These are phyloP conservation scores for Kodamaea kaohsiungensis DNA, from an alignment of 805 yeast species.

Conservation along the genomic window DNA sequence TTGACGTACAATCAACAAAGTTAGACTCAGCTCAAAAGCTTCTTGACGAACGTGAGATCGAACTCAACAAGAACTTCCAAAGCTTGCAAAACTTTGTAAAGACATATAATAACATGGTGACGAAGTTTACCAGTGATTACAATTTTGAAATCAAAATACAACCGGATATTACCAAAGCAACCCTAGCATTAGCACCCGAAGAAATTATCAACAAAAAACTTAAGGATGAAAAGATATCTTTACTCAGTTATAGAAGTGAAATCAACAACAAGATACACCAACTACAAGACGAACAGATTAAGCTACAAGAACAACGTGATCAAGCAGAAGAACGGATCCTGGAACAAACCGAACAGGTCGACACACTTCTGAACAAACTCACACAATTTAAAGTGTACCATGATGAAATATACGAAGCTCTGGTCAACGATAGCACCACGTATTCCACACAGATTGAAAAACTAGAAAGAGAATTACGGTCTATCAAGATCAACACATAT, in stretches of 20 bases:
- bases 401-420: slow-evolving; percentile 56
- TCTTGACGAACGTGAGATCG: slow-evolving; percentile 50
- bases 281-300: slow-evolving; percentile 57
- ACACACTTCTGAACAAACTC: slow-evolving; percentile 57
- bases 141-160: slow-evolving; percentile 43
- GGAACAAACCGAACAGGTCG: slow-evolving; percentile 58
- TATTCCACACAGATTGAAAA: slow-evolving; percentile 67
- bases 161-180: slow-evolving; percentile 10
- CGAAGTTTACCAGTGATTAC: slow-evolving; percentile 45
- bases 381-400: slow-evolving; percentile 51
- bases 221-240: slow-evolving; percentile 45
- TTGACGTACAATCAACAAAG: slow-evolving; percentile 46
- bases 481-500: slow-evolving; percentile 47
- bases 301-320: slow-evolving; percentile 60
- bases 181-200: slow-evolving; percentile 18
- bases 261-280: slow-evolving; percentile 47
- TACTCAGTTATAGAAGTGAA: slow-evolving; percentile 29
- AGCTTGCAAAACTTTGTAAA: slow-evolving; percentile 52
- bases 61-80: slow-evolving; percentile 50
- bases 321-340: slow-evolving; percentile 53
- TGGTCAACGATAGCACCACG: slow-evolving; percentile 52
- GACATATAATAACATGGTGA: slow-evolving; percentile 57
- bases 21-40: slow-evolving; percentile 48
- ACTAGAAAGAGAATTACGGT: slow-evolving; percentile 56
- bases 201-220: slow-evolving; percentile 47